Base-by-base conservation (phyloP, 1,284 basidiomycete species). In the Ustilago curta region DNA sequence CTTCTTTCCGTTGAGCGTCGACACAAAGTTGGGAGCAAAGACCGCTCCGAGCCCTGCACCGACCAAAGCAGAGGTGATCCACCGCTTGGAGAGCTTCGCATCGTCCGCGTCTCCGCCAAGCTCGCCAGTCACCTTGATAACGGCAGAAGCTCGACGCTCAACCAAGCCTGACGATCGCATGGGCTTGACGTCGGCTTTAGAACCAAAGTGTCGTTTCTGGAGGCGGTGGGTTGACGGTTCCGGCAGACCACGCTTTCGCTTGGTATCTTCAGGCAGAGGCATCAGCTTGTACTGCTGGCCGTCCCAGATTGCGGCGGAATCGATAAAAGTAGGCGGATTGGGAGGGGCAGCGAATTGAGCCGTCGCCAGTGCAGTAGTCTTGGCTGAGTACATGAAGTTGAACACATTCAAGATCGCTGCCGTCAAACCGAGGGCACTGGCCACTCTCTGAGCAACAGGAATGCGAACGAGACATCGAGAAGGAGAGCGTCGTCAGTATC, bases 281-380 rank as follows among this genome's bases (percentile, higher is more conserved):
- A 63, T 49, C 6, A 63, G 42, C 14, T 8, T 32, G n/a, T 59
- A 52, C 8, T 57, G 40, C 0, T 35, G 9, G 23, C 62, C 66
- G 39, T 74, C 62, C 66, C 62, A 69, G 9, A 32, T 66, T 14
- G 53, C 66, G 9, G 66, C 66, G 23, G 54, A 56, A 32, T 74
- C 71, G 3, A 69, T 32, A 1, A 74, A 19, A 5, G 71, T 69
- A 14, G 71, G 71, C n/a, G 71, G 71, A 2, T 47, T 62, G 4
- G 71, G 71, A 4, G 71, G 66, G 0, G 58, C 23, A 0, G 58
- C 55, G 52, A 74, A 74, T 19, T 64, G 61, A 6, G 11, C 16
- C 9, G 66, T 62, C 4, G 66, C 66, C 27, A 64, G 19, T 6
- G 56, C 55, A 4, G 71, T 74, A 14, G 65, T 74, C 62, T 70